phyloP scores from a whole-genome alignment of 2,329 filamentous ascomycete genomes.

The Cladophialophora immunda region DNA sequence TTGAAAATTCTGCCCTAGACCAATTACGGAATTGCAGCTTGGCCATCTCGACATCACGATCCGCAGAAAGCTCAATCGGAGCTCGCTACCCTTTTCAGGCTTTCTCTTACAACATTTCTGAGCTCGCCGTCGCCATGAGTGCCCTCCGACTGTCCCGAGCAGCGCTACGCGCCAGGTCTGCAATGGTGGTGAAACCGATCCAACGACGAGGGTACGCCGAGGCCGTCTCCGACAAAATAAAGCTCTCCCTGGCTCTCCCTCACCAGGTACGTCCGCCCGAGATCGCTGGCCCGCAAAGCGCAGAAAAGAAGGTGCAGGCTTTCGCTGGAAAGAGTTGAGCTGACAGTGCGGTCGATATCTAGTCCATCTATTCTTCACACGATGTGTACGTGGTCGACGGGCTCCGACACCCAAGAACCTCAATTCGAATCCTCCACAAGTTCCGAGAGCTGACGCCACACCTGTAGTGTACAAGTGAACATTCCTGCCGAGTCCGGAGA shows the following conservation, averaged over 20 bases:
- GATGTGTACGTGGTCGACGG: slow-evolving; percentile 68
- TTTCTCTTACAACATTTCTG: neutral
- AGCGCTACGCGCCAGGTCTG: slow-evolving; percentile 79
- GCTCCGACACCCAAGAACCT: slow-evolving; percentile 13
- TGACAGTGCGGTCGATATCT: slow-evolving; percentile 26
- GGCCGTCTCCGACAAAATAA: slow-evolving; percentile 91
- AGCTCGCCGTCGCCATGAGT: slow-evolving; percentile 75
- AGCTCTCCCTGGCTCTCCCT: slow-evolving; percentile 96
- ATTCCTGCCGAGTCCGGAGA: slow-evolving; percentile 97
- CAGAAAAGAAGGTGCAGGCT: slow-evolving; percentile 17
- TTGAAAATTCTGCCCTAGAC: slow-evolving; percentile 7
- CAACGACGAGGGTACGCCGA: slow-evolving; percentile 93
- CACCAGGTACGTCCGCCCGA: slow-evolving; percentile 80
- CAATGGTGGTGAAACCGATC: slow-evolving; percentile 76
- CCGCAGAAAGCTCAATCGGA: slow-evolving; percentile 33
- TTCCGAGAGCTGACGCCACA: slow-evolving; percentile 37
- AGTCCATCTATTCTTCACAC: slow-evolving; percentile 75
- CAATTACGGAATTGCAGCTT: slow-evolving; percentile 26
- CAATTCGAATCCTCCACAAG: neutral
- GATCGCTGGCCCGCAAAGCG: neutral
- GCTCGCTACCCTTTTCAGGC: slow-evolving; percentile 24
- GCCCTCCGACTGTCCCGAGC: slow-evolving; percentile 90
- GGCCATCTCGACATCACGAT: slow-evolving; percentile 29
- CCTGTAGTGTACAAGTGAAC: slow-evolving; percentile 89
- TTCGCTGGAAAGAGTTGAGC: neutral